Percentiles rank a stretch among this genome's conserved stretches.
Conservation (phyloP, 179 eudicot species). For the Patellifolia procumbens region DNA sequence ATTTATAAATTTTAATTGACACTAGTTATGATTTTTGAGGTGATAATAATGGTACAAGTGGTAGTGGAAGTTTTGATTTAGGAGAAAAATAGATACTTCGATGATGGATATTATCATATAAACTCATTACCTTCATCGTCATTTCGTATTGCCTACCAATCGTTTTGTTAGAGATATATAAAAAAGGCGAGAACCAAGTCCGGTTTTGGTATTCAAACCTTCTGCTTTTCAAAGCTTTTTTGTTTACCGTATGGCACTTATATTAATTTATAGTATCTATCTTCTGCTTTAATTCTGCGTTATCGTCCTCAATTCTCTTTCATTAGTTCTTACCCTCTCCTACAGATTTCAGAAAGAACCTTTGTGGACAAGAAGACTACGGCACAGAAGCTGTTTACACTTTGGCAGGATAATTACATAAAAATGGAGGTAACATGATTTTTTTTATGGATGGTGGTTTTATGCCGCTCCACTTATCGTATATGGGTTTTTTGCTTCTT, state of each 20-base stretch:
- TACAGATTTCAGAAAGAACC: constrained; percentile 70
- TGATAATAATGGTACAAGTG: too few relatives aligned
- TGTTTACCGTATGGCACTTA: not conserved
- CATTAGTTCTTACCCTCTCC: not conserved
- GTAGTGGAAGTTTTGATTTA: too few relatives aligned
- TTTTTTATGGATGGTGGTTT: too few relatives aligned
- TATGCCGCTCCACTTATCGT: too few relatives aligned
- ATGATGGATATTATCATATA: too few relatives aligned
- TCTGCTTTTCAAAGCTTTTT: not conserved
- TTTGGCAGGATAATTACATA: constrained; percentile 83
- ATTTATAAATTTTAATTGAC: too few relatives aligned
- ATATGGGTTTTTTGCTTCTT: too few relatives aligned
- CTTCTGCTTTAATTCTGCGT: not conserved
- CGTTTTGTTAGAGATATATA: not conserved
- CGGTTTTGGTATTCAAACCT: not conserved
- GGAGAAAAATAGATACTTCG: too few relatives aligned
- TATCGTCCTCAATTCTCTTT: not conserved
- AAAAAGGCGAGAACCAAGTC: not conserved
- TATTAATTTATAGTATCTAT: not conserved
- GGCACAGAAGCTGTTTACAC: constrained; percentile 52
- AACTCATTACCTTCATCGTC: too few relatives aligned
- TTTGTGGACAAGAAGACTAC: constrained; percentile 86
- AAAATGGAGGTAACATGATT: constrained; percentile 88
- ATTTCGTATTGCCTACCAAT: not conserved
- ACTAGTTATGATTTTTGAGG: too few relatives aligned